Conservation (phyloP, 2,329 filamentous ascomycete species). For the Thielaviopsis populi region DNA sequence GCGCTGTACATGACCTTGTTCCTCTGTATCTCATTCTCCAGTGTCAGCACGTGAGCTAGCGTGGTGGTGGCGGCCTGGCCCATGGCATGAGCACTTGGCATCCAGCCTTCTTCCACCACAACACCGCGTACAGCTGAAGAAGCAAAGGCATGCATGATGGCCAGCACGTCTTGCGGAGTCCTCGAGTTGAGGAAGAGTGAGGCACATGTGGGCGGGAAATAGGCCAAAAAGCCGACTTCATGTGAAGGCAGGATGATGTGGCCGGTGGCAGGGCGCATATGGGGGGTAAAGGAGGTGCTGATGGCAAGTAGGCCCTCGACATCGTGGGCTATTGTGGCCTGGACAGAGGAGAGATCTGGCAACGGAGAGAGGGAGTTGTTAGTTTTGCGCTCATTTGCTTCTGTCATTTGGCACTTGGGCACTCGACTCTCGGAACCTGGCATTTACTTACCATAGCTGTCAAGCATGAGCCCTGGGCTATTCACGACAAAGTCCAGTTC, state of each 20-base stretch:
- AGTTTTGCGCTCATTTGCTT: not conserved
- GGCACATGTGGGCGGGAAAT: slow-evolving; percentile 3
- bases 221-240: not conserved
- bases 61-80: not conserved
- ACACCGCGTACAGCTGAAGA: not conserved
- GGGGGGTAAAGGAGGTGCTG: not conserved
- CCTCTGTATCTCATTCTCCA: not conserved
- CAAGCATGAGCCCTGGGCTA: not conserved
- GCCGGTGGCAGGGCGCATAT: slow-evolving; percentile 6
- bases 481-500: slow-evolving; percentile 7
- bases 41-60: not conserved
- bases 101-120: not conserved
- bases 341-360: not conserved
- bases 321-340: not conserved
- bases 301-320: slow-evolving; percentile 1
- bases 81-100: not conserved
- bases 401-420: not conserved
- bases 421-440: no score
- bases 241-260: not conserved
- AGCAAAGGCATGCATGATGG: not conserved
- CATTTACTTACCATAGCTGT: not conserved
- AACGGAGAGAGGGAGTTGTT: not conserved
- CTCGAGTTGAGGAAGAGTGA: not conserved
- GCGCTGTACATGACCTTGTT: not conserved
- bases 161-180: not conserved